phyloP scores from a whole-genome alignment of 805 yeast genomes.

The Metschnikowia kunwiensis region DNA sequence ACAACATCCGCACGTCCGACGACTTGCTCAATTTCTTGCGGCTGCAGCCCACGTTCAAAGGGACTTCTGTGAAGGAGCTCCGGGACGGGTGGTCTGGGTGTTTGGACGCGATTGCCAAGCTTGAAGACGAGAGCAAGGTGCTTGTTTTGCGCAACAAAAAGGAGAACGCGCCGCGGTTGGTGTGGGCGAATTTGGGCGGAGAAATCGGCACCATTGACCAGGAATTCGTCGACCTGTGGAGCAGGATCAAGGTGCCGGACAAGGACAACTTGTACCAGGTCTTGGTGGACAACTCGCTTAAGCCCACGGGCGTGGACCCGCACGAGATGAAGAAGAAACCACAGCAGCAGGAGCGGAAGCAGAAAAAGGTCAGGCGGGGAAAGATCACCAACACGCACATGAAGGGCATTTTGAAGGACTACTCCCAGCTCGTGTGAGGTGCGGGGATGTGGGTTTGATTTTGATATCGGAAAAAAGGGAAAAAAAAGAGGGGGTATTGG shows the following conservation, averaged over 20 bases:
- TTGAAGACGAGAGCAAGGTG: slow-evolving; percentile 74
- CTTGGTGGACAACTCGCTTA: slow-evolving; percentile 79
- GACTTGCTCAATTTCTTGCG: slow-evolving; percentile 73
- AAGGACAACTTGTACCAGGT: slow-evolving; percentile 76
- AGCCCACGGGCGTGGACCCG: slow-evolving; percentile 98
- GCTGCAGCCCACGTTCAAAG: slow-evolving; percentile 82
- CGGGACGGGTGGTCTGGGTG: slow-evolving; percentile 96
- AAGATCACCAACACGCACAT: slow-evolving; percentile 95
- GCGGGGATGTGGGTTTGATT: too few relatives aligned
- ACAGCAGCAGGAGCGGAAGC: slow-evolving; percentile 61
- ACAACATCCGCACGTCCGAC: slow-evolving; percentile 77
- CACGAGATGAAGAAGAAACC: slow-evolving; percentile 73
- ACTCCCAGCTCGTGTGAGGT: slow-evolving; percentile 40
- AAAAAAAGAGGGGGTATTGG: too few relatives aligned
- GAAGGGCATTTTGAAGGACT: slow-evolving; percentile 93
- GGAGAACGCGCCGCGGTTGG: slow-evolving; percentile 87
- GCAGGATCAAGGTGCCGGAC: slow-evolving; percentile 71
- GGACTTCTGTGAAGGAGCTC: slow-evolving; percentile 74
- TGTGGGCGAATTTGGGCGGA: slow-evolving; percentile 87
- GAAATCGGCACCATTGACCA: slow-evolving; percentile 68
- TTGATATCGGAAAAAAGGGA: too few relatives aligned
- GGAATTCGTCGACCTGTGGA: slow-evolving; percentile 84
- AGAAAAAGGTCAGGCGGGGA: slow-evolving; percentile 88
- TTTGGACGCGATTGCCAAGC: slow-evolving; percentile 66
- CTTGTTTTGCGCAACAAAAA: slow-evolving; percentile 87